Evolutionary conservation across 2,329 filamentous ascomycete genomes (phyloP).

Genomic region (Hirsutella rhossiliensis): DNA sequence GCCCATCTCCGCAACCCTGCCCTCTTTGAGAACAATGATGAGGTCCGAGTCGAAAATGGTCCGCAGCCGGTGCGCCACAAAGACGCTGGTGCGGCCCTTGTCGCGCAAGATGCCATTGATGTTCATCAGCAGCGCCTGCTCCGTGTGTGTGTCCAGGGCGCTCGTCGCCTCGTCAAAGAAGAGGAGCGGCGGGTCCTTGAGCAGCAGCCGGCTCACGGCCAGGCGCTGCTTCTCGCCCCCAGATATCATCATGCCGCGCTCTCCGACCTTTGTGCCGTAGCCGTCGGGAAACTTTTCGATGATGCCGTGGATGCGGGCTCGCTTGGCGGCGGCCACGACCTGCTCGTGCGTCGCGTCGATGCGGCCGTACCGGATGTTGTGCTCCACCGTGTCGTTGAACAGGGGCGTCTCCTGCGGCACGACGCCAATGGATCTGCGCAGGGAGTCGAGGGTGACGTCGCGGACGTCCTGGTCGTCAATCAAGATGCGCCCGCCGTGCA

Average conservation of each 20-base stretch:
- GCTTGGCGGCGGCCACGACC: constrained; percentile 64
- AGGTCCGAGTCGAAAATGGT: constrained; percentile 90
- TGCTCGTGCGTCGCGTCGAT: constrained; percentile 62
- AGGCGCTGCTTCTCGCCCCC: constrained; percentile 89
- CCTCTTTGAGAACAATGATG: constrained; percentile 82
- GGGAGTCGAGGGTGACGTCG: constrained; percentile 66
- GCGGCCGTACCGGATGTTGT: constrained; percentile 90
- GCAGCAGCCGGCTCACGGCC: constrained; percentile 68
- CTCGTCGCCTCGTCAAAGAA: constrained; percentile 96
- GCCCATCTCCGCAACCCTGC: constrained; percentile 76
- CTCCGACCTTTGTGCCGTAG: constrained; percentile 83
- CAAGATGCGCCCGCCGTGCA: constrained; percentile 70
- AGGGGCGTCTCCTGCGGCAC: constrained; percentile 95
- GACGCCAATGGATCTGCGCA: constrained; percentile 80
- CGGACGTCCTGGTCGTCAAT: constrained; percentile 91
- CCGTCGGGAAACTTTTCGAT: constrained; percentile 73
- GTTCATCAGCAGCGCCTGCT: constrained; percentile 79
- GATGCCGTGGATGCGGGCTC: constrained; percentile 76
- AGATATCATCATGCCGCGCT: constrained; percentile 93
- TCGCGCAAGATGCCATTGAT: constrained; percentile 88
- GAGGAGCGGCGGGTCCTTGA: constrained; percentile 80
- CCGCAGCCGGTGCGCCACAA: constrained; percentile 81
- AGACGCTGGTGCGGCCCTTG: constrained; percentile 81
- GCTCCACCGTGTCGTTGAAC: constrained; percentile 92
- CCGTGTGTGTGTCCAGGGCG: constrained; percentile 85